A percentile compares a stretch with the other conserved stretches of the same genome.
Evolutionary conservation across 768 basidiomycete genomes (phyloP).

Genomic region (Tricholoma sp.): DNA sequence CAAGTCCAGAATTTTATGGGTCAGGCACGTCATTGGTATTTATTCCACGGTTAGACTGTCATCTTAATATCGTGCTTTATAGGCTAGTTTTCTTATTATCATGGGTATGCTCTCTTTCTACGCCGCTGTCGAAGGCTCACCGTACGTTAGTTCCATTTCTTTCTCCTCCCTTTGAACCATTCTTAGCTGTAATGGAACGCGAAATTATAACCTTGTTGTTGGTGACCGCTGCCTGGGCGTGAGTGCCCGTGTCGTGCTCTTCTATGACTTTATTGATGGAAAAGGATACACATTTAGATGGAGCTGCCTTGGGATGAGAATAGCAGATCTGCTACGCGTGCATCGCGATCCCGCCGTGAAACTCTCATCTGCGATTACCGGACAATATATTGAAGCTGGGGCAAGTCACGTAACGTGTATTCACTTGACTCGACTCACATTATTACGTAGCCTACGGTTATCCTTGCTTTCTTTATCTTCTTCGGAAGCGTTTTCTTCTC

Average conservation of each 20-base stretch:
- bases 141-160: constrained; percentile 20
- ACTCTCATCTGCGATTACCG: constrained; percentile 36
- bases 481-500: constrained; percentile 52
- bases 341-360: constrained; percentile 33
- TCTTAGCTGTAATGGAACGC: constrained; percentile 63
- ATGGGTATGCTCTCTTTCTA: constrained; percentile 35
- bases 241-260: constrained; percentile 20
- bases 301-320: constrained; percentile 62
- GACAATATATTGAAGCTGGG: constrained; percentile 51
- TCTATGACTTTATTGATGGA: neutral
- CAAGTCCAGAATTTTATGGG: constrained; percentile 45
- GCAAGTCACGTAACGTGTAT: constrained; percentile 17
- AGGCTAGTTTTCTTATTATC: constrained; percentile 65
- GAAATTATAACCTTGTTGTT: constrained; percentile 52
- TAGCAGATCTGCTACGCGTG: too few species aligned
- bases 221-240: constrained; percentile 55
- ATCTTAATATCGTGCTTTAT: neutral
- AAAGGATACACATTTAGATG: constrained; percentile 39
- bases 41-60: neutral
- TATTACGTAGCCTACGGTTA: constrained; percentile 44
- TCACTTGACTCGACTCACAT: neutral
- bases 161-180: constrained; percentile 64
- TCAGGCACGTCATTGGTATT: constrained; percentile 34
- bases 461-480: constrained; percentile 60
- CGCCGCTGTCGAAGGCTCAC: too few species aligned